Evolutionary conservation across 148 eudicot species (phyloP), one percentile per base, ranked within the genome.

Genomic region (Cornus florida): DNA sequence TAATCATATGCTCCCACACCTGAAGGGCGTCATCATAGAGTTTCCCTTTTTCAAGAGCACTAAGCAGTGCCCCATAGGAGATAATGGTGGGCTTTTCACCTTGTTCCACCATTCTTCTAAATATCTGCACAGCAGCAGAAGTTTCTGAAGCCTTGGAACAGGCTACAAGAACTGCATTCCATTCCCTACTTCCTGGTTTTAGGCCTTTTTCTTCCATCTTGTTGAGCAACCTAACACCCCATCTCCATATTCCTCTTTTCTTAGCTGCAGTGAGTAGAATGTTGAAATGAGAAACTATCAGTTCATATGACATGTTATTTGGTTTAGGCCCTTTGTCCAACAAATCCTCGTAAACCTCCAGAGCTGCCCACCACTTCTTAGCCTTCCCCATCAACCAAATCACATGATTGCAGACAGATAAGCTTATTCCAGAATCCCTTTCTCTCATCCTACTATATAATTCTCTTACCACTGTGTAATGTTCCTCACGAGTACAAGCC

Each of bases 101-200:
- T 65, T 79, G 80, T 73, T 90, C 94, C 19, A 92, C 88, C 99
- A 93, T 93, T 85, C 90, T 90, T 77, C 69, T 91, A 73, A 96
- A 96, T 73, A 92, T 85, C 38, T 90, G 88, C 35, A 93, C 83
- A 12, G 99, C 99, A 23, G 91, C 99, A 71, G 86, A 81, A 67
- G 98, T 86, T 89, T 96, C 99, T 48, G 97, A 89, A 67, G 99
- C 97, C 82, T 91, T 93, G n/a, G 99, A 94, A 79, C 98, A 94
- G 77, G 99, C 98, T 32, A 96, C 65, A 76, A 96, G 98, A 80
- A 94, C 98, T 12, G 99, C 85, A 81, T 96, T 92, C 99, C 99
- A 96, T 71, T 91, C 97, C 69, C 83, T 87, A 74, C 90, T 89
- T 67, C 94, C 89, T 2, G 94, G 98, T 88, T 88, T 90, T 23